Evolutionary conservation across 805 yeast genomes (phyloP), one percentile per base, ranked within the genome.

Genomic region (Barnettozyma siamensis): DNA sequence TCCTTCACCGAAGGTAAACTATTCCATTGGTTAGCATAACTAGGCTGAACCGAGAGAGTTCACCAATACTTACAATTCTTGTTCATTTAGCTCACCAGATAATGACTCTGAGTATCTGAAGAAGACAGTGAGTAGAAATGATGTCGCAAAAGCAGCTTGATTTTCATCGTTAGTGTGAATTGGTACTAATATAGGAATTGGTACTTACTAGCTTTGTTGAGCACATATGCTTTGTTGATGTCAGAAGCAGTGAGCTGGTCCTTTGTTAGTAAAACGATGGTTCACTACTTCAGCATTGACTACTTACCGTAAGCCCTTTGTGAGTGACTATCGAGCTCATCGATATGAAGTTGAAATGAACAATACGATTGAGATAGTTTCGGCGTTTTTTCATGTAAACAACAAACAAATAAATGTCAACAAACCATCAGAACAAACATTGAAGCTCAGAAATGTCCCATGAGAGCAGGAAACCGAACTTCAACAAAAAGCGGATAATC

Each of bases 1-100:
- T 46, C 51, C 31, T 40, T 38, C 3, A 50, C 40, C 7, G 51
- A 42, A 2, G 54, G 54, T 4, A 50, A 24, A 26, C 51, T 47
- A 15, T 1, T 9, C 5, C 8, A 11, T 15, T 36, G n/a, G n/a
- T n/a, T n/a, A n/a, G n/a, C n/a, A n/a, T n/a, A n/a, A n/a, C n/a
- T n/a, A n/a, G n/a, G n/a, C n/a, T n/a, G n/a, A n/a, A n/a, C n/a
- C n/a, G n/a, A n/a, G n/a, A n/a, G n/a, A n/a, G n/a, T n/a, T n/a
- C 18, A 16, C 18, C 11, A 15, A 11, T 5, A 47, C 51, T 21
- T 24, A 47, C 53, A 50, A 44, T 37, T 50, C 54, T 18, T 44
- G 18, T 5, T 42, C 40, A 10, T 43, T 42, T 21, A 42, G 24
- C 29, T 50, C 54, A 12, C 34, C 33, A 3, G 46, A 31, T 4